These are phyloP conservation scores for Hyaloscypha bicolor DNA, from an alignment of 495 filamentous ascomycete species.

Conservation along the genomic window DNA sequence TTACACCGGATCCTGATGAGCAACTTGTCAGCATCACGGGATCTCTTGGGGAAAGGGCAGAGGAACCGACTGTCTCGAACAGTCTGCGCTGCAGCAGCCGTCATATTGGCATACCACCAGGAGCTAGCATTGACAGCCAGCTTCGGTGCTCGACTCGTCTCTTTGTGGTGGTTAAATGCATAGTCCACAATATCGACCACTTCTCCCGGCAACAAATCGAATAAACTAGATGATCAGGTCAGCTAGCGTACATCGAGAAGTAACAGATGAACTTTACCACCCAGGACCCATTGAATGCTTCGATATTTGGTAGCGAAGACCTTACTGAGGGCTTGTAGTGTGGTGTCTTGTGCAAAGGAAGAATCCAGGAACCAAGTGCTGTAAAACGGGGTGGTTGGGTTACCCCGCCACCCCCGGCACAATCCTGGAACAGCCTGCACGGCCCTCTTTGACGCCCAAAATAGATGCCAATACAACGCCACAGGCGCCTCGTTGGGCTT, in stretches of 20 bases:
- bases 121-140: conserved; percentile 22
- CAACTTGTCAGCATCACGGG: neutral
- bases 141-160: neutral
- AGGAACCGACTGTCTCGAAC: conserved; percentile 11
- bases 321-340: neutral
- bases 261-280: neutral
- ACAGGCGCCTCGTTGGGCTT: neutral
- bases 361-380: neutral
- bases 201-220: conserved; percentile 14
- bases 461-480: neutral
- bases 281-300: conserved; percentile 4
- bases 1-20: conserved; percentile 7
- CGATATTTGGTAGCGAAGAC: no score
- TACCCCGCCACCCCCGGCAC: neutral
- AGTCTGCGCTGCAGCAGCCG: conserved; percentile 3
- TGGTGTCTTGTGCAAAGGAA: neutral
- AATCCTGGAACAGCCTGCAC: neutral
- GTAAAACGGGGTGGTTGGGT: neutral
- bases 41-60: neutral
- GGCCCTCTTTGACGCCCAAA: neutral
- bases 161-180: conserved; percentile 13
- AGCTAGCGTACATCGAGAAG: neutral
- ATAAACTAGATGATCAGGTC: conserved; percentile 4
- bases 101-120: conserved; percentile 22
- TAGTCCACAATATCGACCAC: conserved; percentile 23